These are phyloP conservation scores for Podaxis mareebaensis DNA, from an alignment of 768 basidiomycete species.

Conservation along the genomic window DNA sequence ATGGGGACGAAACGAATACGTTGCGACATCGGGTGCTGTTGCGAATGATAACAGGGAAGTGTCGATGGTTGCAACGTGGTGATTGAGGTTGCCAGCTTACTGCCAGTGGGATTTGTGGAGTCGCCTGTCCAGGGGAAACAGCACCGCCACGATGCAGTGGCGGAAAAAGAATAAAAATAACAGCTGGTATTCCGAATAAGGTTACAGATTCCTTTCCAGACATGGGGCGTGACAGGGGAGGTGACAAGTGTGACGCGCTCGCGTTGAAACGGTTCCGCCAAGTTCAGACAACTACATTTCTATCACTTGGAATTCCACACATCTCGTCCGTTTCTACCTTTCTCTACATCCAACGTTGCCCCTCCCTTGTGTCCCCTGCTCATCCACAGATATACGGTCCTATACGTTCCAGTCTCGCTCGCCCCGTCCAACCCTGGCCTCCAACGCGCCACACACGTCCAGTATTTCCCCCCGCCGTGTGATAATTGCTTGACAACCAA, in stretches of 20 bases:
- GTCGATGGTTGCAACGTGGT: not conserved
- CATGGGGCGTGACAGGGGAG: not conserved
- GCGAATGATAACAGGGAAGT: not conserved
- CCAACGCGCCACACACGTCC: not conserved
- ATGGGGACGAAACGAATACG: not conserved
- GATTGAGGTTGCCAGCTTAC: constrained; percentile 8
- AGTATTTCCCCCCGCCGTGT: constrained; percentile 10
- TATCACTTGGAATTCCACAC: not conserved
- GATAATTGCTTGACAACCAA: constrained; percentile 18
- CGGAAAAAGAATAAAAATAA: not conserved
- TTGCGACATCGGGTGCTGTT: not conserved
- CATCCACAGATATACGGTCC: not conserved
- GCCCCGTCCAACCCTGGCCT: not conserved
- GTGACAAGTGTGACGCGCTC: constrained; percentile 13
- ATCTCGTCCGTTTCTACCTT: constrained; percentile 1
- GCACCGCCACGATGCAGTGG: constrained; percentile 7
- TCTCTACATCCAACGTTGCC: not conserved
- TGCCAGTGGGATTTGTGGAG: constrained; percentile 4
- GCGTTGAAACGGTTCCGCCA: constrained; percentile 12
- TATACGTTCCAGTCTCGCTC: not conserved
- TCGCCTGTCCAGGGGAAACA: constrained; percentile 11
- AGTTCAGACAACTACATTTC: constrained; percentile 6
- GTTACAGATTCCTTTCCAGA: not conserved
- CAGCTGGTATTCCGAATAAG: not conserved
- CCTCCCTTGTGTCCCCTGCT: constrained; percentile 4